phyloP scores from a whole-genome alignment of 1,284 basidiomycete genomes.

The Ceratobasidium papillatum region DNA sequence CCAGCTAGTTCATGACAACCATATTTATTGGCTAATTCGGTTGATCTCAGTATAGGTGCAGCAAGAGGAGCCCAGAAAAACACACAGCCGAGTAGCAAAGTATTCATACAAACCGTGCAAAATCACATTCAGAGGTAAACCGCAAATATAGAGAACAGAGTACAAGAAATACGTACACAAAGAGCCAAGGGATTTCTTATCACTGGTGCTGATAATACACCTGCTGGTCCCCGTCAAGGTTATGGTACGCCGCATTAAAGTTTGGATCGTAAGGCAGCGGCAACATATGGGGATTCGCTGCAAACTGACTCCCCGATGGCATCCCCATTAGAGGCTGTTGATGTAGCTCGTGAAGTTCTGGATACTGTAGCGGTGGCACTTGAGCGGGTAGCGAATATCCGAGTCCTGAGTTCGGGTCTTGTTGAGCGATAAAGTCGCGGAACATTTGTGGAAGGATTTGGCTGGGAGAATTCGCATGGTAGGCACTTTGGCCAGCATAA shows the following conservation, averaged over 20 bases:
- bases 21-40: no score
- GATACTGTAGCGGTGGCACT: slow-evolving; percentile 5
- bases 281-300: slow-evolving; percentile 17
- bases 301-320: slow-evolving; percentile 27
- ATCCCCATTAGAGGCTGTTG: slow-evolving; percentile 36
- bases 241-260: slow-evolving; percentile 16
- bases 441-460: slow-evolving; percentile 7
- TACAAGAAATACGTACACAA: not conserved
- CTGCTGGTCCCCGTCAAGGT: not conserved
- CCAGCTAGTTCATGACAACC: no score
- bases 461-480: not conserved
- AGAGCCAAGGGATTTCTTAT: not conserved
- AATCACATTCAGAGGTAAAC: not conserved
- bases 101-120: not conserved
- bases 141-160: no score
- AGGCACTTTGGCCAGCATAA: not conserved
- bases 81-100: not conserved
- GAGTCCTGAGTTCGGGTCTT: not conserved
- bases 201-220: not conserved
- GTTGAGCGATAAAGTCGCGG: slow-evolving; percentile 33
- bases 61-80: not conserved
- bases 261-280: slow-evolving; percentile 37
- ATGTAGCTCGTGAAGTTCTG: slow-evolving; percentile 24
- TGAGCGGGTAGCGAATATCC: slow-evolving; percentile 5
- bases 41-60: not conserved